Percentiles rank a stretch among this genome's conserved stretches.
These are phyloP conservation scores for Tetrastigma voinierianum DNA, from an alignment of 164 flowering plant genomes.

Conservation along the genomic window DNA sequence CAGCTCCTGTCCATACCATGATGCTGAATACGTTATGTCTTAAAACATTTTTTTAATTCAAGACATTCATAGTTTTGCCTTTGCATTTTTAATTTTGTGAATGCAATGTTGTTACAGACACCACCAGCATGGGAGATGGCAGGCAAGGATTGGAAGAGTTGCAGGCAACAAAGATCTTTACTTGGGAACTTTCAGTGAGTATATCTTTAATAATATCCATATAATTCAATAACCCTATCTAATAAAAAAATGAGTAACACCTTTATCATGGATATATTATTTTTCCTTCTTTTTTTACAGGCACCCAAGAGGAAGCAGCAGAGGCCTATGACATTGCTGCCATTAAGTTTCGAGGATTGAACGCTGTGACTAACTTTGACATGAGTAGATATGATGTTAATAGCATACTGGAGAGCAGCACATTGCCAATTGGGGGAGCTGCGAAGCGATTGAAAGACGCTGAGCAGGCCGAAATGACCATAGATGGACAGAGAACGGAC, in stretches of 20 bases:
- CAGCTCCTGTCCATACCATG: too few species aligned
- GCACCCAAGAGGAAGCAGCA: slow-evolving; percentile 98
- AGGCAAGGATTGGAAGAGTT: slow-evolving; percentile 91
- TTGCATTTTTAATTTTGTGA: not conserved
- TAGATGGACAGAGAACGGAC: slow-evolving; percentile 28
- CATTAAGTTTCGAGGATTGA: slow-evolving; percentile 86
- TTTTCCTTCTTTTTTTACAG: slow-evolving; percentile 23
- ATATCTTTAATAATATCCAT: too few species aligned
- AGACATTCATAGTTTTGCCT: too few species aligned
- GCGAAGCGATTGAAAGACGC: slow-evolving; percentile 75
- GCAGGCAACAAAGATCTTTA: slow-evolving; percentile 95
- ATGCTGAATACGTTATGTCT: too few species aligned
- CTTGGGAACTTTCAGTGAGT: slow-evolving; percentile 91
- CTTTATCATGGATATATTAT: too few species aligned
- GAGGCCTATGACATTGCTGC: slow-evolving; percentile 98
- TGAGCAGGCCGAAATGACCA: slow-evolving; percentile 43
- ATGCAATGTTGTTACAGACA: slow-evolving; percentile 43
- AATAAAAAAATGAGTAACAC: too few species aligned
- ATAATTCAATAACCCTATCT: too few species aligned
- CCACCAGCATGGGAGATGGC: slow-evolving; percentile 97
- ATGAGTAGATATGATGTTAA: slow-evolving; percentile 87
- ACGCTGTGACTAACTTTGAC: slow-evolving; percentile 95
- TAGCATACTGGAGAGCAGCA: slow-evolving; percentile 77
- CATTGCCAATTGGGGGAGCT: slow-evolving; percentile 76
- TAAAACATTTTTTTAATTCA: too few species aligned